phyloP scores from a whole-genome alignment of 257 asterid species.

The Jaltomata sinuosa region DNA sequence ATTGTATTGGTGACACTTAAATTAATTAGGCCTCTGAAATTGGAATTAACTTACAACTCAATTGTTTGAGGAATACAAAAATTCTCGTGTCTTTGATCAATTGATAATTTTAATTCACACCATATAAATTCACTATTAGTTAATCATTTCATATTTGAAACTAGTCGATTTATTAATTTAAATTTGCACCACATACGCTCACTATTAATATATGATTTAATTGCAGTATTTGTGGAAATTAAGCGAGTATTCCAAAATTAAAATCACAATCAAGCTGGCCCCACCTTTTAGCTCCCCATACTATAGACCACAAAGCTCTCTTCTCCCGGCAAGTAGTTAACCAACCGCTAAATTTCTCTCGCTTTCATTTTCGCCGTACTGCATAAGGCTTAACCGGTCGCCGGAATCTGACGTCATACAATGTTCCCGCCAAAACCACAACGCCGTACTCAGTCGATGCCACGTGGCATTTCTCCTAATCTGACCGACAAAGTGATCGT shows the following conservation, averaged over 20 bases:
- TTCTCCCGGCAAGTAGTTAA: not conserved
- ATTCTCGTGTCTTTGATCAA: no score
- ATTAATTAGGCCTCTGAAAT: not conserved
- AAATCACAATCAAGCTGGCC: not conserved
- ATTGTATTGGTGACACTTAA: not conserved
- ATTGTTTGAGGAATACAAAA: no score
- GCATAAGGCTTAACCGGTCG: not conserved
- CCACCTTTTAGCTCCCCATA: not conserved
- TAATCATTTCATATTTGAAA: not conserved
- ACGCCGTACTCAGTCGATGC: slow-evolving; percentile 2
- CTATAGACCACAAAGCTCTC: not conserved
- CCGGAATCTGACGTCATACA: slow-evolving; percentile 8
- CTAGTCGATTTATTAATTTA: not conserved
- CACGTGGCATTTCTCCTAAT: slow-evolving; percentile 17
- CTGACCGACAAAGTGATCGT: slow-evolving; percentile 46
- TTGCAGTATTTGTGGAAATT: not conserved
- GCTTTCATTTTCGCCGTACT: not conserved
- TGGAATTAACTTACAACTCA: not conserved
- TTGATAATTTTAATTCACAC: not conserved
- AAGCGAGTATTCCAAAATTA: not conserved
- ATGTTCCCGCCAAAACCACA: slow-evolving; percentile 48
- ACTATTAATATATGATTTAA: not conserved
- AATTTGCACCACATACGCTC: not conserved
- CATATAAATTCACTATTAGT: not conserved
- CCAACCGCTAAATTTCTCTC: not conserved